Evolutionary conservation across 108 stramenopile species (phyloP).

Genomic region (Tribonema minus): DNA sequence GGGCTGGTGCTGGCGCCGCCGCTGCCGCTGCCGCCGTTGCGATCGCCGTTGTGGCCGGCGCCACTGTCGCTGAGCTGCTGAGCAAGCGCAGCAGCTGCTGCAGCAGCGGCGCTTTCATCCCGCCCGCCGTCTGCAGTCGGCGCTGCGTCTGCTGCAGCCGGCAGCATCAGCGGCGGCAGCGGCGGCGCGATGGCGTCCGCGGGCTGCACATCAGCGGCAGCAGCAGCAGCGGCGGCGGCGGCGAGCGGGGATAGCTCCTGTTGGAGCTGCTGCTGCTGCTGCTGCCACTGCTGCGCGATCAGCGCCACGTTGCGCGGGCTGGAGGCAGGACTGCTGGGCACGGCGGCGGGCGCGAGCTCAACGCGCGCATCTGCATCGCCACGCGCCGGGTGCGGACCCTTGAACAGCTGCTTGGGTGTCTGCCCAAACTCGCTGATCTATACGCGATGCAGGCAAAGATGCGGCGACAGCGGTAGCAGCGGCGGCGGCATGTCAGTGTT

Average conservation of each 20-base stretch:
- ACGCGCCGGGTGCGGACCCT: slow-evolving; percentile 7
- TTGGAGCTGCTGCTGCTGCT: neutral
- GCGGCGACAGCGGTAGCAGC: too few relatives aligned
- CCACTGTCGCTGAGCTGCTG: neutral
- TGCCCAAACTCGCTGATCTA: slow-evolving; percentile 95
- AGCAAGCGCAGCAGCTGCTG: neutral
- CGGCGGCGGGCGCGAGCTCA: neutral
- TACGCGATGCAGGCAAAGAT: too few relatives aligned
- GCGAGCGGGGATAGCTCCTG: neutral
- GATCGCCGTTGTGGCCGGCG: neutral
- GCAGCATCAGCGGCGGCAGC: neutral
- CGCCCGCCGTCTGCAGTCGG: neutral
- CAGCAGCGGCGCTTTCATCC: neutral
- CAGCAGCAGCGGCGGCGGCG: neutral
- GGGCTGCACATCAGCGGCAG: neutral
- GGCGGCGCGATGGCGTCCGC: neutral
- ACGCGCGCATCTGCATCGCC: neutral
- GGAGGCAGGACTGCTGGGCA: neutral
- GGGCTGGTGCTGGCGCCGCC: neutral
- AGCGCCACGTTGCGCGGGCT: neutral
- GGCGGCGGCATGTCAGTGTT: too few relatives aligned
- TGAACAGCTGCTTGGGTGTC: slow-evolving; percentile 78
- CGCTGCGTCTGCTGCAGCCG: too few relatives aligned
- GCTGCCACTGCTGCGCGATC: neutral
- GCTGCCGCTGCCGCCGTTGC: neutral